Evolutionary conservation across 495 filamentous ascomycete species (phyloP).

Genomic region (Parathielavia hyrcaniae): DNA sequence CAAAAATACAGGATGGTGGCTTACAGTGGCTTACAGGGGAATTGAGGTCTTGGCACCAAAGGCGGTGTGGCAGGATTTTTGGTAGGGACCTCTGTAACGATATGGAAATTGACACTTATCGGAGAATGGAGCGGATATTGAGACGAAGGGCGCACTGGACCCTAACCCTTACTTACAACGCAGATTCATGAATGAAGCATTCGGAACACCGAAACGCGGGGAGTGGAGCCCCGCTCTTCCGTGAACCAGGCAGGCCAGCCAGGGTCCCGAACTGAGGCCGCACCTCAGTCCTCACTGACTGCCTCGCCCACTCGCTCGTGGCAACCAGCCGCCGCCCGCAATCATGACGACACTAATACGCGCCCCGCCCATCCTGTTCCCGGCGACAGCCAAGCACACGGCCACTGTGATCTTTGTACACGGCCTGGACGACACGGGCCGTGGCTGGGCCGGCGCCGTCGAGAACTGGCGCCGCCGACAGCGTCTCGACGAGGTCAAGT

Average conservation of each 20-base stretch:
- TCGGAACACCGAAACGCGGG: no score
- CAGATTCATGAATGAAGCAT: no score
- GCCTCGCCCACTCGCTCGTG: background rate
- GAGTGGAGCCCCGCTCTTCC: no score
- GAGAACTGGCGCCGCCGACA: conserved; percentile 82
- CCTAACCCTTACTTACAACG: no score
- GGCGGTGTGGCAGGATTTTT: no score
- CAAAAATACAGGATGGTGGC: background rate
- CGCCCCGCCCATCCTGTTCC: conserved; percentile 57
- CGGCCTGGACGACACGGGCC: conserved; percentile 65
- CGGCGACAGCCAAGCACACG: conserved; percentile 83
- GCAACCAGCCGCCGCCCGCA: background rate
- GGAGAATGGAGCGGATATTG: no score
- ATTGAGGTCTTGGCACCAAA: background rate
- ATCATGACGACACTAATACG: conserved; percentile 33
- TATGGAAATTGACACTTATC: no score
- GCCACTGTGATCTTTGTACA: conserved; percentile 93
- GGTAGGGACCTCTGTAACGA: no score
- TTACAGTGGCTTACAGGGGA: background rate
- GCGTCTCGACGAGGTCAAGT: conserved; percentile 83
- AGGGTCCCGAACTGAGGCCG: no score
- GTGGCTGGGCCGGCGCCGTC: conserved; percentile 71
- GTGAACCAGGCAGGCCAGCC: no score
- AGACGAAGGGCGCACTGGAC: no score
- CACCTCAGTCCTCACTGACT: background rate